Percentiles rank a stretch among this genome's conserved stretches.
Evolutionary conservation across 169 alveolate species (phyloP).

Genomic region (Cryptosporidium xiaoi): DNA sequence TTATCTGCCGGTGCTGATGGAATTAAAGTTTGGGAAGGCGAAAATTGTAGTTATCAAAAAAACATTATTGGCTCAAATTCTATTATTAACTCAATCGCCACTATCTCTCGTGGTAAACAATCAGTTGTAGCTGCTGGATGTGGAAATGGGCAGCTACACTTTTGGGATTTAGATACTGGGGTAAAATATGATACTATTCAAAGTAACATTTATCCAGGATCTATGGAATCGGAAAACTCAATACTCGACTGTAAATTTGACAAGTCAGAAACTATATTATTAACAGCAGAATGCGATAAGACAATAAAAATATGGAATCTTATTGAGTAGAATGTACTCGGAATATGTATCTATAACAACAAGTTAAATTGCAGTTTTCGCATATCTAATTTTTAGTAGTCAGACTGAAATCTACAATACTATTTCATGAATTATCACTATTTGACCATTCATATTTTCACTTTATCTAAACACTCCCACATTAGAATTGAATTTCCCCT

Average conservation of each 20-base stretch:
- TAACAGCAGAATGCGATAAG: conserved; percentile 99
- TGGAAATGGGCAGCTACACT: conserved; percentile 94
- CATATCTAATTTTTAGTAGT: not conserved
- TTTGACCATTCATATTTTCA: conserved; percentile 71
- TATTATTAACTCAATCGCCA: conserved; percentile 92
- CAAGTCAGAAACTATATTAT: conserved; percentile 92
- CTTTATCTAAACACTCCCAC: conserved; percentile 99
- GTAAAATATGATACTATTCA: conserved; percentile 92
- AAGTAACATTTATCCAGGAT: conserved; percentile 94
- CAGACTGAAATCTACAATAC: not conserved
- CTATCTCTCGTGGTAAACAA: conserved; percentile 87
- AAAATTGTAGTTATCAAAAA: conserved; percentile 85
- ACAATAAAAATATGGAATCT: conserved; percentile 92
- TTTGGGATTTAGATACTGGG: conserved; percentile 98
- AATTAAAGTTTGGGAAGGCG: conserved; percentile 93
- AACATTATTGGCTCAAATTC: conserved; percentile 90
- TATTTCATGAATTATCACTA: not conserved
- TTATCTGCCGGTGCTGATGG: conserved; percentile 97
- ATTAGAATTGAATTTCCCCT: conserved; percentile 96
- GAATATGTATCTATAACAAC: not conserved
- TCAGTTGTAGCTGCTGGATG: conserved; percentile 95
- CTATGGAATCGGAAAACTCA: conserved; percentile 95
- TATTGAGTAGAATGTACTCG: not conserved
- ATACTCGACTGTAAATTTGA: conserved; percentile 94
- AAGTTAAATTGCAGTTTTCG: not conserved